Evolutionary conservation across 1,284 basidiomycete species (phyloP).

Genomic region (Apiotrichum sp.): DNA sequence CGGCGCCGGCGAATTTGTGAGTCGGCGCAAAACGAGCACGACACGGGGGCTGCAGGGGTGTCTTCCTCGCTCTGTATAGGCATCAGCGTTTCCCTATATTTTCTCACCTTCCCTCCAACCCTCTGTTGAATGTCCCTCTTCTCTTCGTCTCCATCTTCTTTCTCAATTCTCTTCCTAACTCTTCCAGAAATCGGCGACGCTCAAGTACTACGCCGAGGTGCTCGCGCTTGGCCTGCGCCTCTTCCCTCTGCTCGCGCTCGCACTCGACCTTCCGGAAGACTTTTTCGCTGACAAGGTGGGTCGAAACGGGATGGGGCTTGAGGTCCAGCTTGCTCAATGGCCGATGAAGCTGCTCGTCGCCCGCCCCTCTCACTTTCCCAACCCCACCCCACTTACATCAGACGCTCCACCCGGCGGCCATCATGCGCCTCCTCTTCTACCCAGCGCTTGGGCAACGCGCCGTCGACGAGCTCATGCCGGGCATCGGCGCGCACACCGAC

Average conservation of each 20-base stretch:
- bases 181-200: conserved; percentile 23
- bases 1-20: conserved; percentile 45
- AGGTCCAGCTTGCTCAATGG: no score
- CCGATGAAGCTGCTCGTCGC: no score
- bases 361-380: no score
- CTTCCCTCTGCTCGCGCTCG: conserved; percentile 78
- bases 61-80: no score
- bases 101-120: no score
- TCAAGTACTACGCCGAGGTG: conserved; percentile 58
- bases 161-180: background rate
- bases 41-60: no score
- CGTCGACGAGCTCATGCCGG: conserved; percentile 60
- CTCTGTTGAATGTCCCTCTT: no score
- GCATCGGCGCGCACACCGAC: conserved; percentile 57
- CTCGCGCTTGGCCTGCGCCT: conserved; percentile 62
- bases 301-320: background rate
- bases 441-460: conserved; percentile 61
- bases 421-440: conserved; percentile 76
- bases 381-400: conserved; percentile 9
- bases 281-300: conserved; percentile 74
- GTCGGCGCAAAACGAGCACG: conserved; percentile 1
- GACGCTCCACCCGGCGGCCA: conserved; percentile 53
- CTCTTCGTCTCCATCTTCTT: background rate
- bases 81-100: no score
- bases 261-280: conserved; percentile 64